Conservation (phyloP, 768 basidiomycete species). For the Tubosaeta sp. region DNA sequence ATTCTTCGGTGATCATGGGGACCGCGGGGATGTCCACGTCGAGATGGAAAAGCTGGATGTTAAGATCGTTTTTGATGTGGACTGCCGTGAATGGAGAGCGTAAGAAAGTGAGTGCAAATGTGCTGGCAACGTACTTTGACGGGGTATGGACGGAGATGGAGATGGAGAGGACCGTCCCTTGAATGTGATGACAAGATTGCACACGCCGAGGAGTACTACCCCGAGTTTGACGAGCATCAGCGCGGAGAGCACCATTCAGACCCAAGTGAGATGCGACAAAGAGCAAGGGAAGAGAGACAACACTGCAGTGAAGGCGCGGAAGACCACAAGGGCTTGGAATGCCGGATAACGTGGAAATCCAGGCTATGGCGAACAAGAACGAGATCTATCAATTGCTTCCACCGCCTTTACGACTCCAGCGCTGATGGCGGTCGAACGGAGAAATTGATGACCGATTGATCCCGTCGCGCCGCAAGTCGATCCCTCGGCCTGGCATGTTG, state of each 20-base stretch:
- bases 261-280: no score
- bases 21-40: conserved; percentile 7
- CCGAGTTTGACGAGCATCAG: conserved; percentile 19
- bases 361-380: background rate
- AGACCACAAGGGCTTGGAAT: background rate
- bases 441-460: background rate
- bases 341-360: background rate
- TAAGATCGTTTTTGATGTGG: conserved; percentile 6
- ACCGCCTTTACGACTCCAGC: background rate
- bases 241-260: conserved; percentile 1
- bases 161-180: background rate
- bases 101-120: background rate
- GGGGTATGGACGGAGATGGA: conserved; percentile 4
- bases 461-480: no score
- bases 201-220: conserved; percentile 16
- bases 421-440: background rate
- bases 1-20: conserved; percentile 19
- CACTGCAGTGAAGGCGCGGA: background rate
- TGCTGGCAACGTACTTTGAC: conserved; percentile 9
- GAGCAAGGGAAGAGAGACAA: no score
- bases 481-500: no score
- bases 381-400: background rate
- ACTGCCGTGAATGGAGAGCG: conserved; percentile 2
- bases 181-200: conserved; percentile 15
- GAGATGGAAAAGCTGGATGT: conserved; percentile 15